phyloP scores from a whole-genome alignment of 2,329 filamentous ascomycete genomes.

The Magnaporthiopsis rhizophila region DNA sequence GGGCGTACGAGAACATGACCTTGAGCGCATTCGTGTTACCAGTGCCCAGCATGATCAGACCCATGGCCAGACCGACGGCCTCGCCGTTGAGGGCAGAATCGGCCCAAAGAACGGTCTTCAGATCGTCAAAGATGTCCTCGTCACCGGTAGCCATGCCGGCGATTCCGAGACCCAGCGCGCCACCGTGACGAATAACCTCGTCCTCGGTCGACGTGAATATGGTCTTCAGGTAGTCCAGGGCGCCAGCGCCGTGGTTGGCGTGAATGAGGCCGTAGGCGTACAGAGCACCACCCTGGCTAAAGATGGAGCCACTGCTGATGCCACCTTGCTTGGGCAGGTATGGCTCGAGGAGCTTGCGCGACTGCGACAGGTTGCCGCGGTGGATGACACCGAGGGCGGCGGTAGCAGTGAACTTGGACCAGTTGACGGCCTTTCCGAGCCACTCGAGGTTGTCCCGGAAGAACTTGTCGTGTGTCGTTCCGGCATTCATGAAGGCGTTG shows the following conservation, averaged over 20 bases:
- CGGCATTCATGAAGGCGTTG: conserved; percentile 98
- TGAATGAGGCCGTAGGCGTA: conserved; percentile 96
- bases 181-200: conserved; percentile 95
- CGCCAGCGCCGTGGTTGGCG: conserved; percentile 91
- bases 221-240: conserved; percentile 68
- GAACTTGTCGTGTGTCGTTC: conserved; percentile 96
- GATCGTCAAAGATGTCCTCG: conserved; percentile 81
- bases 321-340: conserved; percentile 77
- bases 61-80: conserved; percentile 92
- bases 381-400: conserved; percentile 95
- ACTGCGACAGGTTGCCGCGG: conserved; percentile 87
- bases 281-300: conserved; percentile 90
- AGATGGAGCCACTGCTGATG: conserved; percentile 75
- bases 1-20: conserved; percentile 95
- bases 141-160: conserved; percentile 96
- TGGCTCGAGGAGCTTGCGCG: conserved; percentile 85
- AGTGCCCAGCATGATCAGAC: conserved; percentile 96
- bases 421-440: conserved; percentile 97
- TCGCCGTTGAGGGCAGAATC: conserved; percentile 97
- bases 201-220: conserved; percentile 71
- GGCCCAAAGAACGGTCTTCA: conserved; percentile 80
- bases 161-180: conserved; percentile 88
- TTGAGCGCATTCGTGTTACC: conserved; percentile 88
- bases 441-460: conserved; percentile 97
- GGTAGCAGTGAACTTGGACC: conserved; percentile 98